Evolutionary conservation across 2,329 filamentous ascomycete genomes (phyloP), one percentile per base, ranked within the genome.

Genomic region (Fusarium sarcochroum): DNA sequence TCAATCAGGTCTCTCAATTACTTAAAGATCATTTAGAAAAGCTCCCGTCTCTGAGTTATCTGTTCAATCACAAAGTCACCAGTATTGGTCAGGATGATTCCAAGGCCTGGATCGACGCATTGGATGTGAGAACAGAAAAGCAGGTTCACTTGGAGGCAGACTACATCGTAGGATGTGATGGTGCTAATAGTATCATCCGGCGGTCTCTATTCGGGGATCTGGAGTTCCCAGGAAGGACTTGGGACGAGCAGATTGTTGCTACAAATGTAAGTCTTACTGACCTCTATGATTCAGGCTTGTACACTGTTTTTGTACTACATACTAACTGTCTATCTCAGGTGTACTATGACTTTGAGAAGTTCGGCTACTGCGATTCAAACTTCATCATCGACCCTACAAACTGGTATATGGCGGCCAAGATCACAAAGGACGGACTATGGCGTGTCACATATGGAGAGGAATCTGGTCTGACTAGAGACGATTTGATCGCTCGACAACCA

Each of bases 401-500:
- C 70, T 90, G 50, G 27, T 81, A 87, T 79, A 89, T 90, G 87
- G 87, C 86, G 3, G 88, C 88, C 3, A 84, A 81, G 41, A 86
- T 91, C 64, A 87, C 84, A 2, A 78, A 77, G 3, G 87, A 90
- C 54, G 87, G 87, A 1, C 76, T 91, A 11, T 91, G 88, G 79
- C 85, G 89, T 15, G 85, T 91, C 35, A 88, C 88, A 0, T 91
- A 91, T 69, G 88, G 87, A 52, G 89, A 91, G 67, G 78, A 77
- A 1, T 79, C 83, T 0, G 84, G 83, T 3, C 80, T 90, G 14
- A 84, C 82, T 0, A 78, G 74, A 35, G 86, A 89, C 13, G 80
- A 90, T 73, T 81, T 88, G 54, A 76, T 81, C 27, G 80, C 80
- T 25, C 82, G 87, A 7, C 87, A 87, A 66, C 82, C 85, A 3